A percentile compares a stretch with the other conserved stretches of the same genome.
Conservation (phyloP, 805 yeast species). For the Lachancea sp. region DNA sequence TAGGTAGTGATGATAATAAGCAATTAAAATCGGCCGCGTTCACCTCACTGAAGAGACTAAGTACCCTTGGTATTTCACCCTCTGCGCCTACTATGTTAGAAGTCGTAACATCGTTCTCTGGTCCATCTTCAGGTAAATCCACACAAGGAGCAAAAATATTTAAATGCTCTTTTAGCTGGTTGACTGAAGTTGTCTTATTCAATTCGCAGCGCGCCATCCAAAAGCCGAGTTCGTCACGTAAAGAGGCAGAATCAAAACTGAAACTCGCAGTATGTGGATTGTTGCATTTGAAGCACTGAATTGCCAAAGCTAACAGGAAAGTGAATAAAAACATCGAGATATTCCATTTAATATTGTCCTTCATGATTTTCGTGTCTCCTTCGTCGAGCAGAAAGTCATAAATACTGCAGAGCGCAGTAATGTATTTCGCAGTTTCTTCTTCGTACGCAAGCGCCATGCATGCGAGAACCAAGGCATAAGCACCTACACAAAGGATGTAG, state of each 20-base stretch:
- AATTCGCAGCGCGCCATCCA: constrained; percentile 10
- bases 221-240: constrained; percentile 2
- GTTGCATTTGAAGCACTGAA: constrained; percentile 12
- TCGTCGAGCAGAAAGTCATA: background rate
- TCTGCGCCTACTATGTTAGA: background rate
- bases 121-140: background rate
- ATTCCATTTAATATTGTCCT: constrained; percentile 26
- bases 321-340: constrained; percentile 22
- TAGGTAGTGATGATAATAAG: constrained; percentile 6
- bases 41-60: constrained; percentile 8
- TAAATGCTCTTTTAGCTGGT: constrained; percentile 11
- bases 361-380: constrained; percentile 7
- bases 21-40: constrained; percentile 4
- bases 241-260: constrained; percentile 9
- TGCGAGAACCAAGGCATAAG: constrained; percentile 18
- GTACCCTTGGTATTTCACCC: background rate
- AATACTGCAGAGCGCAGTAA: background rate
- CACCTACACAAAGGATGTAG: constrained; percentile 22
- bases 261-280: constrained; percentile 1
- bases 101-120: background rate
- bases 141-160: constrained; percentile 4
- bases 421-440: constrained; percentile 6
- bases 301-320: constrained; percentile 16
- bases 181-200: constrained; percentile 17
- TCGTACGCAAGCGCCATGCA: constrained; percentile 18